Evolutionary conservation across 2,329 filamentous ascomycete species (phyloP).

Genomic region (Fusarium globosum): DNA sequence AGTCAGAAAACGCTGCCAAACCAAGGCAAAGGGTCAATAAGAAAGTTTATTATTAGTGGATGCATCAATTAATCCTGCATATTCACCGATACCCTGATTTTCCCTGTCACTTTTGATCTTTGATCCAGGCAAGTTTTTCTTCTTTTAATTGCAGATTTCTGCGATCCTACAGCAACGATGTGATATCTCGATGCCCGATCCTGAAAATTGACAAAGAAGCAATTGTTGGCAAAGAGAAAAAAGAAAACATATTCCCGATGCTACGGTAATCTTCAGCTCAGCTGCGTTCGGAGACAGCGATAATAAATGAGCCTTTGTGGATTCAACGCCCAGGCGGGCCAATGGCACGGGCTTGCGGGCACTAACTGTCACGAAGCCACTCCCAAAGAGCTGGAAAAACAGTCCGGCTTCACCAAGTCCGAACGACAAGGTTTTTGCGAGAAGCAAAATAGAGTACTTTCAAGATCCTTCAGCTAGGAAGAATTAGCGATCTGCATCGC

Average conservation of each 20-base stretch:
- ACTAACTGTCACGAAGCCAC: slow-evolving; percentile 21
- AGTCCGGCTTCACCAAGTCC: slow-evolving; percentile 1
- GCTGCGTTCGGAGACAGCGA: slow-evolving; percentile 17
- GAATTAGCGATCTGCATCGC: background rate
- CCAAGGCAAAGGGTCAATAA: slow-evolving; percentile 19
- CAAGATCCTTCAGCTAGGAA: background rate
- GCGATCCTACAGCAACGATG: slow-evolving; percentile 11
- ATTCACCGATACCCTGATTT: slow-evolving; percentile 3
- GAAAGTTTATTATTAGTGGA: slow-evolving; percentile 12
- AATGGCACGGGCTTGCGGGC: slow-evolving; percentile 4
- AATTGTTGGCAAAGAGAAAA: slow-evolving; percentile 8
- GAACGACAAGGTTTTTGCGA: background rate
- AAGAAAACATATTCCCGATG: slow-evolving; percentile 5
- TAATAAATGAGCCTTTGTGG: background rate
- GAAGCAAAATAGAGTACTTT: background rate
- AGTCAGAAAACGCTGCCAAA: slow-evolving; percentile 8
- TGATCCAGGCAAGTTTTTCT: slow-evolving; percentile 15
- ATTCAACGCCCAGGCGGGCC: slow-evolving; percentile 4
- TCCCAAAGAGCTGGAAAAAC: slow-evolving; percentile 25
- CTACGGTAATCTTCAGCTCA: slow-evolving; percentile 18
- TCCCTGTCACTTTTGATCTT: slow-evolving; percentile 1
- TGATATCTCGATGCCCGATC: slow-evolving; percentile 17
- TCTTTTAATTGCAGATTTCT: background rate
- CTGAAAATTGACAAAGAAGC: slow-evolving; percentile 29
- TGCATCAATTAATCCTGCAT: slow-evolving; percentile 9